phyloP scores from a whole-genome alignment of 2,329 filamentous ascomycete species.

The Ascosphaera apis region DNA sequence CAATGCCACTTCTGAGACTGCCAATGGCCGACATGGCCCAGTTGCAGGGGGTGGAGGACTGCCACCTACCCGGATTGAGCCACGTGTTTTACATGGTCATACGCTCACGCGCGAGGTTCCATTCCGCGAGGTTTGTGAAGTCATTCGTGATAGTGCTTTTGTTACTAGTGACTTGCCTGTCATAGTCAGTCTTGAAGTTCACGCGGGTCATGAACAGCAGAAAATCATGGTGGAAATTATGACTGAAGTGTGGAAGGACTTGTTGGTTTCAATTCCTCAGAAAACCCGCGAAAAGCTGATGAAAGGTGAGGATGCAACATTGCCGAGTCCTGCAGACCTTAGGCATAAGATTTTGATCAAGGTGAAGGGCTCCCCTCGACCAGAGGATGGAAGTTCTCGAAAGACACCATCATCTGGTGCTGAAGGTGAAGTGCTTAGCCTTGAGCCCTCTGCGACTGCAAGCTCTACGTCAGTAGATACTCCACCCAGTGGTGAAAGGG shows the following conservation, averaged over 20 bases:
- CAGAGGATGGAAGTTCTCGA: conserved; percentile 12
- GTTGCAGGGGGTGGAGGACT: conserved; percentile 2
- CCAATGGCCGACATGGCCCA: no score
- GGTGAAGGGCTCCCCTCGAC: conserved; percentile 41
- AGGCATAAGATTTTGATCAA: conserved; percentile 64
- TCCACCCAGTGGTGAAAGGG: not conserved
- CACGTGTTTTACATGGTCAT: conserved; percentile 65
- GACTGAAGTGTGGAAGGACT: conserved; percentile 59
- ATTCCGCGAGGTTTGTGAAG: conserved; percentile 67
- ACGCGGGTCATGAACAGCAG: conserved; percentile 62
- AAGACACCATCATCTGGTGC: conserved; percentile 5
- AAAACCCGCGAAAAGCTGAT: conserved; percentile 31
- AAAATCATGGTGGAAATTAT: conserved; percentile 86
- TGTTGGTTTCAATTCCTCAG: conserved; percentile 42
- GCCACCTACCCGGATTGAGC: conserved; percentile 35
- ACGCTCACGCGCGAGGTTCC: conserved; percentile 69
- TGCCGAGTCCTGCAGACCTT: conserved; percentile 50
- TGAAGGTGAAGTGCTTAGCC: conserved; percentile 2
- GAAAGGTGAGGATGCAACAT: conserved; percentile 13
- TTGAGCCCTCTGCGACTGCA: not conserved
- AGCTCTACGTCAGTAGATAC: not conserved
- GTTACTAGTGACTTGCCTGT: conserved; percentile 52
- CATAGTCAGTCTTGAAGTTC: conserved; percentile 82
- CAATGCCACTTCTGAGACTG: not conserved
- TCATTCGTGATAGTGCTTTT: conserved; percentile 61